Evolutionary conservation across 768 basidiomycete species (phyloP).

Genomic region (Auricularia sp.): DNA sequence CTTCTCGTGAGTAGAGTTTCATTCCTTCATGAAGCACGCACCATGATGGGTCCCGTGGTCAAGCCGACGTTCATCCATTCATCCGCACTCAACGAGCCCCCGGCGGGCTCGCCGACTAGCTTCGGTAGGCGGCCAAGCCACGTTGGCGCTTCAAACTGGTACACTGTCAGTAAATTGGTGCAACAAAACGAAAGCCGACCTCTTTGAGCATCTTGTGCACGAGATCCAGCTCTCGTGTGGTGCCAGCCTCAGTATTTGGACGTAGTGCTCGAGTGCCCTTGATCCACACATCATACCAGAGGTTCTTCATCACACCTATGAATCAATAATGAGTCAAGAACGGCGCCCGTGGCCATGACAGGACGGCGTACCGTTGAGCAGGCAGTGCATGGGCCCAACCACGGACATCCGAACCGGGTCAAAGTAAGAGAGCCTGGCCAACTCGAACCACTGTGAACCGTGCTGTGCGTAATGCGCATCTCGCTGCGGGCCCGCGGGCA

Average conservation of each 20-base stretch:
- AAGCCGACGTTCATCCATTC: neutral
- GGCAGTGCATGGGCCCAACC: constrained; percentile 27
- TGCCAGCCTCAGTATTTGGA: neutral
- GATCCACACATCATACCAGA: constrained; percentile 9
- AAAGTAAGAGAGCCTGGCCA: constrained; percentile 23
- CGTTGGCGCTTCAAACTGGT: constrained; percentile 3
- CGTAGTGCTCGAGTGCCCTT: constrained; percentile 1
- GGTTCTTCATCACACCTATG: constrained; percentile 11
- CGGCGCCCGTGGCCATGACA: neutral
- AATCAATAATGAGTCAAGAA: too few relatives aligned
- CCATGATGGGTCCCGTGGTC: neutral
- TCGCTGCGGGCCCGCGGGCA: constrained; percentile 2
- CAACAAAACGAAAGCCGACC: too few relatives aligned
- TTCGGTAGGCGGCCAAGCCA: neutral
- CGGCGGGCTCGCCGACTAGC: constrained; percentile 1
- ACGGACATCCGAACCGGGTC: constrained; percentile 18
- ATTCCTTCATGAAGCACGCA: neutral
- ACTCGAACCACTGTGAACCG: constrained; percentile 17
- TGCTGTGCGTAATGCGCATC: constrained; percentile 10
- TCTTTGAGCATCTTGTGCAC: neutral
- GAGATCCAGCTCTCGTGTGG: constrained; percentile 1
- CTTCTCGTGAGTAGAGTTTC: too few relatives aligned
- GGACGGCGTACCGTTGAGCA: constrained; percentile 19
- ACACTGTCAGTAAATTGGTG: too few relatives aligned
- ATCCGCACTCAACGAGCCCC: neutral